These are phyloP conservation scores for Castanopsis chinensis DNA, from an alignment of 306 rosid genomes.

Conservation along the genomic window DNA sequence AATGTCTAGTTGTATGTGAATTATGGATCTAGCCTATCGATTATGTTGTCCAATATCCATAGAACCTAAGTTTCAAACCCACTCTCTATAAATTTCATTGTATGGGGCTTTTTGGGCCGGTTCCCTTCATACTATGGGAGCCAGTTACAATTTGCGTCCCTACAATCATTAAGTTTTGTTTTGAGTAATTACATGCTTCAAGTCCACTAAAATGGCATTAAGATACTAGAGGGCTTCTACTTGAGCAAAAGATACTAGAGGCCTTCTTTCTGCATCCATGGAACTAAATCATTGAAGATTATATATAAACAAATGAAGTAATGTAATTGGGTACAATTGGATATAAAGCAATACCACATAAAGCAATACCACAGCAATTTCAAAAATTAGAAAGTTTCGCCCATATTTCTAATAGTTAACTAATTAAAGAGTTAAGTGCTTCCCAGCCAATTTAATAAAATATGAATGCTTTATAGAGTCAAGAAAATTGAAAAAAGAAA, in stretches of 20 bases:
- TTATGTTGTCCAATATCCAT: too few species aligned
- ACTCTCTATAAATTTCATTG: too few species aligned
- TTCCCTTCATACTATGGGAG: too few species aligned
- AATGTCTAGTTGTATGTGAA: too few species aligned
- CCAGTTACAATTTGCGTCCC: too few species aligned
- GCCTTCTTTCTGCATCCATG: neutral
- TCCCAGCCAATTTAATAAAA: neutral
- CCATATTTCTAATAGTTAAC: neutral
- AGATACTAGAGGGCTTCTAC: neutral
- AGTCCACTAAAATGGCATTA: neutral
- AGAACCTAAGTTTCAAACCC: too few species aligned
- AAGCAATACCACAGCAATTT: neutral
- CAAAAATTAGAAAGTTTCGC: neutral
- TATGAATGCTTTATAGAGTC: neutral
- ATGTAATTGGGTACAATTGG: neutral
- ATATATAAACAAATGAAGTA: neutral
- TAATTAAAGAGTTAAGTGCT: neutral
- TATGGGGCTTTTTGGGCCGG: too few species aligned
- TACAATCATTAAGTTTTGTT: neutral
- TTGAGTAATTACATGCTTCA: neutral
- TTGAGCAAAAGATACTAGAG: too few species aligned
- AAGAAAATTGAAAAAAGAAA: neutral
- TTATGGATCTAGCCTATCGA: too few species aligned
- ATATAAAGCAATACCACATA: neutral
- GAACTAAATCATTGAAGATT: neutral